Base-by-base conservation (phyloP, 345 rosid genomes). In the Jatropha curcas region DNA sequence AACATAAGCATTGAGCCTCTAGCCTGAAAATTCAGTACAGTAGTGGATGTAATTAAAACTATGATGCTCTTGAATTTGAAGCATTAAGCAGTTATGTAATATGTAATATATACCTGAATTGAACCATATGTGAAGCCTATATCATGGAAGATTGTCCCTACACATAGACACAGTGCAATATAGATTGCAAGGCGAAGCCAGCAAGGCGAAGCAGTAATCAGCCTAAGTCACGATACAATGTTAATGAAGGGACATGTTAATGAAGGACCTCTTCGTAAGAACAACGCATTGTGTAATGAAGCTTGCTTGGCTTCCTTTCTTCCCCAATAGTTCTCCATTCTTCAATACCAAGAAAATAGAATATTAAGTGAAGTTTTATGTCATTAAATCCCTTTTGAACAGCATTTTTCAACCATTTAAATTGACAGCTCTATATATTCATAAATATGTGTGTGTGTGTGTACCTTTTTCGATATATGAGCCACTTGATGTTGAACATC, bases 201-300 rank as follows among this genome's bases (percentile, higher is more conserved):
- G 43, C 87, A 89, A 60, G 80, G 52, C 88, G 87, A 71, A 87
- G 85, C 93, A 87, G 43, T 89, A 89, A 60, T n/a, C 87, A 89
- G 27, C 89, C 91, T 65, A 87, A 65, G 56, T 87, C 89, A 0
- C 93, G 88, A 16, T 80, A 84, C 91, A n/a, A 89, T 89, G 82
- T 89, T 86, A 52, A 84, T 75, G 1, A 84, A 84, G 1, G 90
- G n/a, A n/a, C 91, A 89, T 89, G 82, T 89, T 86, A 52, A 84
- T 75, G 1, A 84, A 84, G 1, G 90, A 88, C 79, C 90, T 77
- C 58, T 56, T 72, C 0, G 84, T 82, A 37, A 82, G 85, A 41
- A 80, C 81, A 17, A 75, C 7, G 62, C 84, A 53, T 34, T 84
- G 87, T 8, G 75, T 82, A 3, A 82, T 70, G 59, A 77, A 82